Base-by-base conservation (phyloP, 1,139 yeast species). In the Suhomyces bokatorum region DNA sequence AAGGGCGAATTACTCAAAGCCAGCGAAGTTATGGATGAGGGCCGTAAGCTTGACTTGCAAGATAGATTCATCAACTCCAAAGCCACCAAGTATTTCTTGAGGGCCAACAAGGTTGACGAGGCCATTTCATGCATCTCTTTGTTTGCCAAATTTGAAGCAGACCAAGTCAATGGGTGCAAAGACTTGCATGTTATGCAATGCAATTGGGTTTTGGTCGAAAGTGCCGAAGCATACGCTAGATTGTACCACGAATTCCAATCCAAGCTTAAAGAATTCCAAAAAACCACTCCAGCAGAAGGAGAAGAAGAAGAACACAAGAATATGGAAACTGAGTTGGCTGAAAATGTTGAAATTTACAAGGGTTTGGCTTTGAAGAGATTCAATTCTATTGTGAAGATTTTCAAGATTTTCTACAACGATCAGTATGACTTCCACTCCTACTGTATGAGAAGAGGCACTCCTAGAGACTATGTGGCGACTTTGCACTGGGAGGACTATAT, bases 351-450 rank as follows among this genome's bases (percentile, higher is more conserved):
- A 16, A 71, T 73, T 40, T 76, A 73, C 56, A 71, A 76, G 47
- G 96, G 96, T 0, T 69, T 93, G 54, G 83, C 97, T 0, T 67
- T 90, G 53, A 95, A 95, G 65, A 78, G 99, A 57, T 89, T 78
- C 60, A 66, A 71, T 32, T 83, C 90, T 1, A 76, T 90, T 29
- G 70, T 82, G 42, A 81, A 82, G 49, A 78, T 86, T 27, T 89
- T 83, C 65, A 77, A 80, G 40, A 87, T 81, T 46, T 89, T 84
- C 66, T 79, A 73, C 60, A 81, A 80, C 50, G 99, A 95, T 60
- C 97, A 93, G 67, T 79, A 86, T 55, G 99, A 93, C 62, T 93
- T 93, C 83, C 99, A 93, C 64, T 84, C 87, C 37, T 93, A 89
- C 64, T 86, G 96, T 62, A 80, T 88, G 75, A 81, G 97, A 67